Evolutionary conservation across 768 basidiomycete genomes (phyloP).

Genomic region (Coprinellus micaceus): DNA sequence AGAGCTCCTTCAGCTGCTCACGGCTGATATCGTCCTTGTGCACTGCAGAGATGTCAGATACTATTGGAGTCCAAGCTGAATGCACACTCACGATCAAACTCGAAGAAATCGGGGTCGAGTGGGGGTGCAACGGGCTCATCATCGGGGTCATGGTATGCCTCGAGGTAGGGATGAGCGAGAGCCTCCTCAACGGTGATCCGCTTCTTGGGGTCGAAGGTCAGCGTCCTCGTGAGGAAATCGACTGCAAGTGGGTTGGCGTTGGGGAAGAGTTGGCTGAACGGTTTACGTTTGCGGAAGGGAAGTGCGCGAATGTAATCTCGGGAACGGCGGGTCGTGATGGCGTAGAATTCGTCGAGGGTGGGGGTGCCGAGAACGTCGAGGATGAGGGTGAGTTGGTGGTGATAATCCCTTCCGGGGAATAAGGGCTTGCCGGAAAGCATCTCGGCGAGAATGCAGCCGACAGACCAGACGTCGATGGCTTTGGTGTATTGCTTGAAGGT

Average conservation of each 20-base stretch:
- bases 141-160: conserved; percentile 96
- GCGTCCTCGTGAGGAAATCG: conserved; percentile 72
- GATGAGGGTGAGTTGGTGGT: conserved; percentile 93
- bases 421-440: conserved; percentile 97
- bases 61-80: neutral
- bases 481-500: conserved; percentile 99
- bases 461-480: conserved; percentile 88
- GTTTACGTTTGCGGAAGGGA: conserved; percentile 85
- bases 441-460: conserved; percentile 88
- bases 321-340: conserved; percentile 87
- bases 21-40: conserved; percentile 95
- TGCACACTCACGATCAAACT: conserved; percentile 77
- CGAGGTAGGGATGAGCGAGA: conserved; percentile 90
- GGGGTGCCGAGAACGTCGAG: conserved; percentile 97
- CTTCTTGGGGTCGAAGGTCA: conserved; percentile 99
- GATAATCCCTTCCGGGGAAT: conserved; percentile 95
- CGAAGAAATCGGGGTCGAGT: conserved; percentile 95
- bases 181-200: conserved; percentile 93
- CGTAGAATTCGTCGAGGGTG: conserved; percentile 95
- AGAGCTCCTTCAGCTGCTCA: conserved; percentile 90
- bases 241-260: conserved; percentile 77
- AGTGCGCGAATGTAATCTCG: conserved; percentile 93
- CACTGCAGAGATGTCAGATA: conserved; percentile 39
- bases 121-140: conserved; percentile 96
- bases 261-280: conserved; percentile 85